Base-by-base conservation (phyloP, 768 basidiomycete species). In the Strobilomyces dryophilus region DNA sequence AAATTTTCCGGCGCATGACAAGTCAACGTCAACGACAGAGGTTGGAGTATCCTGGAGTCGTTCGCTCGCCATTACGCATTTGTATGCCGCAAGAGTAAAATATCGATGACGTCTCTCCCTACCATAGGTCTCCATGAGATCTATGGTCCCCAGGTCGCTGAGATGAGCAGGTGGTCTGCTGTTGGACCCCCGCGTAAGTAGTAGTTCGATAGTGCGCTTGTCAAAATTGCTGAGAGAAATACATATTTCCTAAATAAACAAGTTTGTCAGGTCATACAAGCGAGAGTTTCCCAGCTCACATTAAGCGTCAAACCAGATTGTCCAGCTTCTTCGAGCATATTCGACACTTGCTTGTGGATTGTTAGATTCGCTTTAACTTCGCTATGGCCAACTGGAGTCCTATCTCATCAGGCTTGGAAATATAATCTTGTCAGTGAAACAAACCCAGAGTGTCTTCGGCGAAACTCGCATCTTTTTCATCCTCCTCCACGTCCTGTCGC, bases 71-170 rank as follows among this genome's bases (percentile, higher is more conserved):
- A 92, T 78, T 31, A 91, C 74, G 29, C 74, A 66, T 29, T 74
- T 78, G 69, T 89, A 95, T 29, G 84, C 81, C 2, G 79, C 76
- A 41, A 87, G 66, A 0, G 90, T 89, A 72, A 83, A 94, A 64
- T 92, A 92, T 56, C 92, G 79, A 66, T 92, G 83, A 21, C 92
- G 86, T 27, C 92, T 85, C 71, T 98, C 91, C 34, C 92, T 83
- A 5, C 91, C 91, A 56, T 79, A 76, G 1, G 83, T 90, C 70
- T 97, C 95, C 78, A 87, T 85, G 27, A 90, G 67, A 35, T 83
- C 80, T 20, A 79, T 78, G 46, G 91, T 79, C 26, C 82, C 78
- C 37, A 89, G 74, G 66, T 93, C 88, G 47, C 74, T 74, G 14
- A 94, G 78, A 66, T 92, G 90, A 6, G 79, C 54, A 5, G 92